A percentile compares a stretch with the other conserved stretches of the same genome.
phyloP scores from a whole-genome alignment of 352 stramenopile genomes.

The Globisporangium paroecandrum region DNA sequence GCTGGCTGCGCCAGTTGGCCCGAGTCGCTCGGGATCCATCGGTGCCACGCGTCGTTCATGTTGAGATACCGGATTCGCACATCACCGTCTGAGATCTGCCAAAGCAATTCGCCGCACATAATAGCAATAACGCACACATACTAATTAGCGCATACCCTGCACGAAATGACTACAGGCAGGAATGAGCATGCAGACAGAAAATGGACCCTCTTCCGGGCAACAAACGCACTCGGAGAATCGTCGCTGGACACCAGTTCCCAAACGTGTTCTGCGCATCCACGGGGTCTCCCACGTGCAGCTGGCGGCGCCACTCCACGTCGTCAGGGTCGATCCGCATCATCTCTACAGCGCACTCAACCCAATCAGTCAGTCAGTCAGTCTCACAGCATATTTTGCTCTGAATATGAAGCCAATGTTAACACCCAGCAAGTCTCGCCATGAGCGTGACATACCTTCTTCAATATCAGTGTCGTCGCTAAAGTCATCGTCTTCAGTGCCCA shows the following conservation, averaged over 20 bases:
- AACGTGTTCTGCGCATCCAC: conserved; percentile 82
- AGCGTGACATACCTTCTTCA: conserved; percentile 51
- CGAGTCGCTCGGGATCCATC: conserved; percentile 66
- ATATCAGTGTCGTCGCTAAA: conserved; percentile 67
- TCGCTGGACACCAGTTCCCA: conserved; percentile 79
- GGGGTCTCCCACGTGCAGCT: conserved; percentile 58
- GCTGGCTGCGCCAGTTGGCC: conserved; percentile 50
- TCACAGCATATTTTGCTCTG: not conserved
- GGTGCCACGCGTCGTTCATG: conserved; percentile 77
- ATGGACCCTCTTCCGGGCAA: not conserved
- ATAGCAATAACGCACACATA: not conserved
- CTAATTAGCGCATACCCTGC: conserved; percentile 1
- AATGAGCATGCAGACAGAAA: not conserved
- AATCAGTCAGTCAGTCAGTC: not conserved
- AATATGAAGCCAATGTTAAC: not conserved
- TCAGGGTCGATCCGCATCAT: conserved; percentile 79
- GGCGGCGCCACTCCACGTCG: conserved; percentile 66
- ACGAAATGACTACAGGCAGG: not conserved
- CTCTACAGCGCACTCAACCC: conserved; percentile 32
- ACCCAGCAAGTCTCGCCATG: not conserved
- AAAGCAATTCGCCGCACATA: not conserved
- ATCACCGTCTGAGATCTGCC: conserved; percentile 58
- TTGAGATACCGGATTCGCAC: conserved; percentile 71
- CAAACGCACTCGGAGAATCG: conserved; percentile 34
- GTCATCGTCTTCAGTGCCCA: not conserved